These are phyloP conservation scores for Sclerotinia minor DNA, from an alignment of 2,329 filamentous ascomycete species.

Conservation along the genomic window DNA sequence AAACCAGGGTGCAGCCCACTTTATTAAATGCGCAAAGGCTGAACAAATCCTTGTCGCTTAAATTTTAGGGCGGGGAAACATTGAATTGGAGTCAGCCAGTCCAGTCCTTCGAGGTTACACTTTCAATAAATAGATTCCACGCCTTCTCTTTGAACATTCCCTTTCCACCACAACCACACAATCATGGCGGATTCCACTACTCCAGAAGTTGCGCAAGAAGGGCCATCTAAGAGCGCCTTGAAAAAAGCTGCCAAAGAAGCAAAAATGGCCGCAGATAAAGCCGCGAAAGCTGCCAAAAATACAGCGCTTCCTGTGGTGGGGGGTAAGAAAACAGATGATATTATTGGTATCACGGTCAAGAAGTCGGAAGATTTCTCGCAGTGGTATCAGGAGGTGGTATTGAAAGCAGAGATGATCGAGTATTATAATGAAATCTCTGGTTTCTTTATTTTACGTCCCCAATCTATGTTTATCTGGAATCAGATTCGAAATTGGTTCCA, in stretches of 20 bases:
- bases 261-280: constrained; percentile 61
- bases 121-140: constrained; percentile 1
- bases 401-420: constrained; percentile 96
- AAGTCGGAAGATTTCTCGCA: constrained; percentile 86
- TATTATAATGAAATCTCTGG: constrained; percentile 94
- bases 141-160: neutral
- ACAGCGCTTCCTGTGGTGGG: constrained; percentile 53
- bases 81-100: constrained; percentile 1
- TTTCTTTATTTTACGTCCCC: constrained; percentile 86
- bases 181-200: constrained; percentile 30
- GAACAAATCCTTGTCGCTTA: constrained; percentile 20
- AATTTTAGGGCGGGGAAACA: constrained; percentile 21
- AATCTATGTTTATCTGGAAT: constrained; percentile 67
- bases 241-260: constrained; percentile 68
- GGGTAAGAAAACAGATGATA: constrained; percentile 62
- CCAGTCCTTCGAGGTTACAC: neutral
- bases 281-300: constrained; percentile 62
- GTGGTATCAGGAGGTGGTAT: constrained; percentile 97
- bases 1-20: neutral
- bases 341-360: constrained; percentile 84
- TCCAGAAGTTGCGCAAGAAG: constrained; percentile 32
- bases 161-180: constrained; percentile 7
- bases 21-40: constrained; percentile 16
- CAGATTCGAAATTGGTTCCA: constrained; percentile 67
- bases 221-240: constrained; percentile 60